Base-by-base conservation (phyloP, 106 monocot species). In the Vanilla planifolia region DNA sequence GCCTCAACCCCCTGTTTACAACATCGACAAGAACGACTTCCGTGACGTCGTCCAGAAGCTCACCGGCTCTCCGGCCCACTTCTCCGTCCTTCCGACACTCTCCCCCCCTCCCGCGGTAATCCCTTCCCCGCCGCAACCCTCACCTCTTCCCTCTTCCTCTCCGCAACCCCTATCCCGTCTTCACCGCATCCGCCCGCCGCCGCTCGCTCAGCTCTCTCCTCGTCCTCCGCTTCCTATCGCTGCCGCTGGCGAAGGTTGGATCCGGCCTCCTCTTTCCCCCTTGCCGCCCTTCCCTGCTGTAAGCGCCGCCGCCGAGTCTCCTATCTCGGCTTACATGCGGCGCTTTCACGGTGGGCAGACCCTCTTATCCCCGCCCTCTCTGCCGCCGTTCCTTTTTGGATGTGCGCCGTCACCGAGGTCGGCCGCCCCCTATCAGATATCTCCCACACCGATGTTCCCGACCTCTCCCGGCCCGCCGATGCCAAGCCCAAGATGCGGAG, bases 1-100 rank as follows among this genome's bases (percentile, higher is more conserved):
- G 39, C 70, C 85, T 17, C 90, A 85, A 43, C 90, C 90, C 32
- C 90, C 85, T 0, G 90, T 90, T 13, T 90, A 85, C 71, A 90
- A 85, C 79, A 85, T 90, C 67, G 85, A 85, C 85, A 85, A 85
- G 62, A 74, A 65, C 74, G 73, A 85, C 51, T 90, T 90, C 85
- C 71, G 90, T 17, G 74, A 85, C 45, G 64, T 90, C 42, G 90
- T 90, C 25, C 85, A 90, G 76, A 85, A 92, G 72, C 91, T 91
- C 71, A 91, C 91, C 32, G 91, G 91, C 34, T 91, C 82, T 16
- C 70, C 82, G 33, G 65, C 69, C 8, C 78, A 75, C 62, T 63
- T 50, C 48, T 56, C 50, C 36, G 25, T 16, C 34, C 63, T 51
- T 2, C 15, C 43, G 37, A 19, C 60, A 26, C 48, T 68, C 1